Conservation (phyloP, 2,329 filamentous ascomycete species). For the Botryotinia calthae region DNA sequence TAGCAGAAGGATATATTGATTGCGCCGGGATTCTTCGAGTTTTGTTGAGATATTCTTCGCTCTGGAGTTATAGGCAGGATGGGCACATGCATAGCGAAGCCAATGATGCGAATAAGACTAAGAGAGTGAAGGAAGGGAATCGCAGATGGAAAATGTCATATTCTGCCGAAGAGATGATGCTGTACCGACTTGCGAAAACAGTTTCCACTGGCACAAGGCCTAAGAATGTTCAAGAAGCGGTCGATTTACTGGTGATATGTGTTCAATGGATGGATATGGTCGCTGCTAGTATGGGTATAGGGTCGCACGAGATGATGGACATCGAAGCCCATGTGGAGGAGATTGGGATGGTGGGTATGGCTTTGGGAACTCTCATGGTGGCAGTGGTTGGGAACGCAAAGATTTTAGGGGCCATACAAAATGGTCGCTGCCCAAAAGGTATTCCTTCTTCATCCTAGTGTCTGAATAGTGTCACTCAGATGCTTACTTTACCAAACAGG, state of each 20-base stretch:
- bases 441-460: too few relatives aligned
- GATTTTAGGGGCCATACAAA: constrained; percentile 54
- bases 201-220: constrained; percentile 49
- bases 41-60: constrained; percentile 52
- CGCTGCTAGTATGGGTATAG: constrained; percentile 46
- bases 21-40: constrained; percentile 54
- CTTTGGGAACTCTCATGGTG: constrained; percentile 62
- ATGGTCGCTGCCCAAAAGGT: constrained; percentile 48
- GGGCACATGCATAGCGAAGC: constrained; percentile 21
- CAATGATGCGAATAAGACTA: constrained; percentile 27
- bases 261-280: constrained; percentile 60
- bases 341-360: constrained; percentile 61
- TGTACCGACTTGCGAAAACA: constrained; percentile 37
- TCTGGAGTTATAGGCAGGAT: constrained; percentile 22
- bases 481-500: constrained; percentile 31
- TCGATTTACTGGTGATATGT: constrained; percentile 50
- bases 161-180: constrained; percentile 40
- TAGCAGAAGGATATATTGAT: constrained; percentile 51
- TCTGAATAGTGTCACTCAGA: neutral
- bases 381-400: constrained; percentile 59
- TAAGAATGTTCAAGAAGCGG: constrained; percentile 46
- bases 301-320: constrained; percentile 45
- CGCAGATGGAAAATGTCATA: constrained; percentile 56
- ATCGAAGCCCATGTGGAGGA: constrained; percentile 49
- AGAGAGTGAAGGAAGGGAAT: constrained; percentile 19